A percentile compares a stretch with the other conserved stretches of the same genome.
These are phyloP conservation scores for Phenoliferia sp. DNA, from an alignment of 1,284 basidiomycete species.

Conservation along the genomic window DNA sequence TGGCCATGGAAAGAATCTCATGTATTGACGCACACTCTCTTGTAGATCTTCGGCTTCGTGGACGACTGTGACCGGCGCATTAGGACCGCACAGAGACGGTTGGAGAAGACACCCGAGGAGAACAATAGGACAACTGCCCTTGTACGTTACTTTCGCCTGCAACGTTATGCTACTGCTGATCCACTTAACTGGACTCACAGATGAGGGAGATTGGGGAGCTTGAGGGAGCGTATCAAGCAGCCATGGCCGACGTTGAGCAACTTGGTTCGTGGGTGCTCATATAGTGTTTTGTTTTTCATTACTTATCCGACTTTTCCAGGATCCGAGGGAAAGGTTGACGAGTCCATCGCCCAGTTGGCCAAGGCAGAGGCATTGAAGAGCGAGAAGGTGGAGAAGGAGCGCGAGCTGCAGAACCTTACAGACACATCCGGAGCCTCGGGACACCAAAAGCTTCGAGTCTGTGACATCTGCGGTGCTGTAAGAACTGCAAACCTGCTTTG, in stretches of 20 bases:
- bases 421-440: slow-evolving; percentile 98
- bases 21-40: not conserved
- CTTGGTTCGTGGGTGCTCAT: slow-evolving; percentile 58
- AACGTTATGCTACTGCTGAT: not conserved
- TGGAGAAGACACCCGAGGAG: slow-evolving; percentile 99
- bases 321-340: slow-evolving; percentile 79
- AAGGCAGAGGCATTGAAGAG: slow-evolving; percentile 96
- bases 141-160: slow-evolving; percentile 54
- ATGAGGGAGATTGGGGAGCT: slow-evolving; percentile 99
- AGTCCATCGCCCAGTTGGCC: slow-evolving; percentile 93
- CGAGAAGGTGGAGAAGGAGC: slow-evolving; percentile 95
- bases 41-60: slow-evolving; percentile 79
- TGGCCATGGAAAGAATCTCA: not conserved
- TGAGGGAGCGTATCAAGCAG: slow-evolving; percentile 95
- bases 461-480: slow-evolving; percentile 92
- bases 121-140: slow-evolving; percentile 97
- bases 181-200: slow-evolving; percentile 49
- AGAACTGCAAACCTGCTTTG: not conserved
- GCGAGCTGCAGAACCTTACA: slow-evolving; percentile 90
- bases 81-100: slow-evolving; percentile 80
- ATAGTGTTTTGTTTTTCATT: not conserved
- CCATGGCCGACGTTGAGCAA: slow-evolving; percentile 95
- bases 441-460: slow-evolving; percentile 97
- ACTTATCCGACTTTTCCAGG: slow-evolving; percentile 15
- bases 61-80: slow-evolving; percentile 98